phyloP scores from a whole-genome alignment of 2,329 filamentous ascomycete species.

The Plenodomus lindquistii region DNA sequence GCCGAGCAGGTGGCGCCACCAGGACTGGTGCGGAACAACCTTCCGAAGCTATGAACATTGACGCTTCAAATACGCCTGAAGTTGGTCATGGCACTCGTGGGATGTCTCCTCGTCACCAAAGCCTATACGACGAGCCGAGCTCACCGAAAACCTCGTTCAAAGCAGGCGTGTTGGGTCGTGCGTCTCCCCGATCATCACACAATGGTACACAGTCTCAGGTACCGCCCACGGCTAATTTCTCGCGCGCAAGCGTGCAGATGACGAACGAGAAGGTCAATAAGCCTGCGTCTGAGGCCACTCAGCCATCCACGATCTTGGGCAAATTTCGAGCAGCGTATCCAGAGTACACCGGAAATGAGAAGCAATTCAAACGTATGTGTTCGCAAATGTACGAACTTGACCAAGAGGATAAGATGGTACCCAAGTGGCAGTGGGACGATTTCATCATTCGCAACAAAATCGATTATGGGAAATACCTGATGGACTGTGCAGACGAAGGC shows the following conservation, averaged over 20 bases:
- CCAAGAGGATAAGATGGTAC: conserved; percentile 36
- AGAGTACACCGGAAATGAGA: conserved; percentile 36
- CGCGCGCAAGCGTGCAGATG: not conserved
- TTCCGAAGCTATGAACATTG: not conserved
- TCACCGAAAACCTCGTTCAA: conserved; percentile 1
- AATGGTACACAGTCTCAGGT: not conserved
- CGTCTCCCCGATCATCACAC: not conserved
- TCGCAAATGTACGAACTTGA: conserved; percentile 33
- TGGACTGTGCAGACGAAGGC: conserved; percentile 26
- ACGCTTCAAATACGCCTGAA: not conserved
- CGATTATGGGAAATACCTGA: conserved; percentile 35
- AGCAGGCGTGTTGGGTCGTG: no score
- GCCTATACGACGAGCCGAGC: conserved; percentile 20
- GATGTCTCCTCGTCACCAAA: conserved; percentile 25
- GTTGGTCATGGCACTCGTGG: not conserved
- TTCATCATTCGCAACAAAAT: conserved; percentile 41
- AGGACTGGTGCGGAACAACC: not conserved
- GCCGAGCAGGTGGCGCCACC: not conserved
- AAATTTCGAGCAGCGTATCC: conserved; percentile 40
- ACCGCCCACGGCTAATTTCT: no score
- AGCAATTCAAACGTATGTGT: conserved; percentile 40
- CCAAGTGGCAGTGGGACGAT: conserved; percentile 47
- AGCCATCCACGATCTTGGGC: conserved; percentile 20
- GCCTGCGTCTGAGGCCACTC: not conserved
- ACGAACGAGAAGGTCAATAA: not conserved